These are phyloP conservation scores for Phytophthora pseudosyringae DNA, from an alignment of 352 stramenopile genomes.

Conservation along the genomic window DNA sequence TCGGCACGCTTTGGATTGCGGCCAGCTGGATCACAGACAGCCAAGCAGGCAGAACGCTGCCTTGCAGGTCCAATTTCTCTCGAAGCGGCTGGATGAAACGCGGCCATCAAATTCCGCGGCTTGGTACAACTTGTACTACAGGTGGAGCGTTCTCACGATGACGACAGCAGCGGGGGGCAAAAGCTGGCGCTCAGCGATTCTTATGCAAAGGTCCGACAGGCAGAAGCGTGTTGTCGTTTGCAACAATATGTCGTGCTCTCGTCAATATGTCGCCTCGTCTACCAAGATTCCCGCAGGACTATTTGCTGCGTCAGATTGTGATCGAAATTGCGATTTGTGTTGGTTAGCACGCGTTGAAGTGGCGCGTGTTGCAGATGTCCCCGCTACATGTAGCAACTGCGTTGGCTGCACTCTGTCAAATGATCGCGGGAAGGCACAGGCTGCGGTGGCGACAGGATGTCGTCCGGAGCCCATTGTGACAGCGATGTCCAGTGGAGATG, in stretches of 20 bases:
- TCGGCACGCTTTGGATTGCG: no score
- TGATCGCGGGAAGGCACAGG: not conserved
- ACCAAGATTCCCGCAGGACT: not conserved
- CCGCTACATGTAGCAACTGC: conserved; percentile 5
- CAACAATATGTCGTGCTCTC: conserved; percentile 10
- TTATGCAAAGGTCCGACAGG: conserved; percentile 26
- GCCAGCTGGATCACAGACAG: no score
- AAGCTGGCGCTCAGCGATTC: not conserved
- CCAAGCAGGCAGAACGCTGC: not conserved
- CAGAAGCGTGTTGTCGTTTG: conserved; percentile 4
- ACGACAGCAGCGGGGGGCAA: conserved; percentile 1
- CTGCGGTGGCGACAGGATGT: conserved; percentile 10
- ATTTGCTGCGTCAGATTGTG: not conserved
- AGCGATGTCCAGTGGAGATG: conserved; percentile 8
- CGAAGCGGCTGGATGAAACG: conserved; percentile 17
- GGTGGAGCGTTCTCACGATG: not conserved
- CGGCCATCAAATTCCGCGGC: not conserved
- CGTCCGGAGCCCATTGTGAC: conserved; percentile 15
- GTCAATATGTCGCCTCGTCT: conserved; percentile 4
- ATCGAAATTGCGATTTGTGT: not conserved
- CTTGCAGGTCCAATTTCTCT: conserved; percentile 2
- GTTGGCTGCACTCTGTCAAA: not conserved
- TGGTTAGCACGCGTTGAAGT: not conserved
- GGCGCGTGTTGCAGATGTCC: conserved; percentile 3
- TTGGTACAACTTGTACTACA: conserved; percentile 1